Percentiles rank a stretch among this genome's conserved stretches.
phyloP scores from a whole-genome alignment of 257 asterid genomes.

The Scutellaria barbata region DNA sequence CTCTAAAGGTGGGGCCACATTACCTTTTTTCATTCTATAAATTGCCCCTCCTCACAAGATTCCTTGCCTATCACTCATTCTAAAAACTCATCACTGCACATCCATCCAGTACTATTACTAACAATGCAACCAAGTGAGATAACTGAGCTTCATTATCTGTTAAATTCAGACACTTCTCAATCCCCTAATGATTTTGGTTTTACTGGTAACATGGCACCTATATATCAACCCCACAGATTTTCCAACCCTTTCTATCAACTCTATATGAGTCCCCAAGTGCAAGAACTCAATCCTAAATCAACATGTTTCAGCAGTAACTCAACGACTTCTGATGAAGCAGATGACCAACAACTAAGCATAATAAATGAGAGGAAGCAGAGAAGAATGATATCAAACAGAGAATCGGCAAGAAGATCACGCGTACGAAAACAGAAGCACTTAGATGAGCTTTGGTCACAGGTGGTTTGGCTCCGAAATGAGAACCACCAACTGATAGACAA shows the following conservation, averaged over 20 bases:
- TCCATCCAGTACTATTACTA: conserved; percentile 8
- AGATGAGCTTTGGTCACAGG: conserved; percentile 92
- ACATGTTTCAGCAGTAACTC: conserved; percentile 72
- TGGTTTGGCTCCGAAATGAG: conserved; percentile 74
- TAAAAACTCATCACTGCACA: conserved; percentile 20
- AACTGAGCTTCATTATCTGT: conserved; percentile 54
- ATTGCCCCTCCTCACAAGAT: conserved; percentile 45
- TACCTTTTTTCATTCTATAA: conserved; percentile 58
- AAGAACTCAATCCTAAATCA: conserved; percentile 52
- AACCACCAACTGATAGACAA: conserved; percentile 68
- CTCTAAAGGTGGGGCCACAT: conserved; percentile 46
- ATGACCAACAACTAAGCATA: conserved; percentile 62
- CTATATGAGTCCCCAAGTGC: conserved; percentile 49
- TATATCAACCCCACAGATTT: conserved; percentile 43
- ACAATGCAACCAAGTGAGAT: conserved; percentile 65
- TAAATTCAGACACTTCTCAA: conserved; percentile 53
- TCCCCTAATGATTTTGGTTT: conserved; percentile 49
- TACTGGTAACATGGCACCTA: conserved; percentile 33
- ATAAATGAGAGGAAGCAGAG: conserved; percentile 82
- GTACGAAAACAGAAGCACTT: conserved; percentile 88
- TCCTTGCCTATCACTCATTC: conserved; percentile 41
- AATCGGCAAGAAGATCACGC: conserved; percentile 85
- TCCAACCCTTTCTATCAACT: conserved; percentile 53
- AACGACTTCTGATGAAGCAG: conserved; percentile 84
- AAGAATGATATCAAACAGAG: conserved; percentile 90